A percentile compares a stretch with the other conserved stretches of the same genome.
These are phyloP conservation scores for Malus sylvestris DNA, from an alignment of 306 rosid species.

Conservation along the genomic window DNA sequence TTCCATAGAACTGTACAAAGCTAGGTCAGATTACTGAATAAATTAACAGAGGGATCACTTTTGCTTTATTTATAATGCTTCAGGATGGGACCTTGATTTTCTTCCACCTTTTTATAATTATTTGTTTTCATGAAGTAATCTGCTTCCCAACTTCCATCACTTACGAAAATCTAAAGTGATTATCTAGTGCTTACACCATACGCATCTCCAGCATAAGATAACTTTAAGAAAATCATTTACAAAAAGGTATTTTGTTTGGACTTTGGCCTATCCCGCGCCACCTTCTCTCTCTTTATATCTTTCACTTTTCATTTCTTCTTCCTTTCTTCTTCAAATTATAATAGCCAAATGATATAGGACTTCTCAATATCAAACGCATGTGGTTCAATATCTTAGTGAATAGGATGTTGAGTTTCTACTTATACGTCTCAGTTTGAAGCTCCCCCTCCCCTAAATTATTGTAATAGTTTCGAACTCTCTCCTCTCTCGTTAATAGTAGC, in stretches of 20 bases:
- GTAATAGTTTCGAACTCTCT: no score
- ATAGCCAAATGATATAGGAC: no score
- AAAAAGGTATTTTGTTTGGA: conserved; percentile 29
- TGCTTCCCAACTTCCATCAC: conserved; percentile 10
- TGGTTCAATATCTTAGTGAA: no score
- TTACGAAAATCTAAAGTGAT: conserved; percentile 8
- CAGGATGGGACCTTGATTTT: background rate
- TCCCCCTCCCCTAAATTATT: no score
- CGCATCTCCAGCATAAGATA: conserved; percentile 10
- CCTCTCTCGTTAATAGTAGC: no score
- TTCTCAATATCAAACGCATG: background rate
- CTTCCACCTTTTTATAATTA: background rate
- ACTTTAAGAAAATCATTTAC: background rate
- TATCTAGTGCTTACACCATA: conserved; percentile 22
- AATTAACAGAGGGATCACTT: background rate
- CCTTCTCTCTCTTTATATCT: background rate
- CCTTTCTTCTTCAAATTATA: no score
- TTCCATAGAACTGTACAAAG: background rate
- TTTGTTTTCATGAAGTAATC: background rate
- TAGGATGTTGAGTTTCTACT: no score
- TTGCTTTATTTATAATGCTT: conserved; percentile 10
- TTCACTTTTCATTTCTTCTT: no score
- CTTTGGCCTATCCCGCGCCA: background rate
- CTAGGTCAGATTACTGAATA: background rate
- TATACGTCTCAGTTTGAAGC: no score